Percentiles rank a stretch among this genome's conserved stretches.
These are phyloP conservation scores for Vicia sativa DNA, from an alignment of 306 rosid genomes.

Conservation along the genomic window DNA sequence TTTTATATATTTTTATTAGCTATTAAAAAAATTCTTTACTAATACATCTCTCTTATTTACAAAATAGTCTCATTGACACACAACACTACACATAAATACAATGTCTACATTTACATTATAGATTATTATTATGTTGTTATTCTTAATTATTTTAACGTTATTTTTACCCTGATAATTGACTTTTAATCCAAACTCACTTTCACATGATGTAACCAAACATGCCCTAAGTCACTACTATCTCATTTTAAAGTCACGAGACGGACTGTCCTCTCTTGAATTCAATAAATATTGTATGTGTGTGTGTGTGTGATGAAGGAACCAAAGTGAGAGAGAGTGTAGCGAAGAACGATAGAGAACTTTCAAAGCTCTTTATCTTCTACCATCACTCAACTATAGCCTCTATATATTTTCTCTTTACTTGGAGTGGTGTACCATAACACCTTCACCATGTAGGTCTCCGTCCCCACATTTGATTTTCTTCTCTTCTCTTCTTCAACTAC, in stretches of 20 bases:
- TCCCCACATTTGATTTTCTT: conserved; percentile 33
- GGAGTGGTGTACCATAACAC: conserved; percentile 42
- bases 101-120: too few species aligned
- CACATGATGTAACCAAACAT: not conserved
- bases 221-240: not conserved
- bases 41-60: too few species aligned
- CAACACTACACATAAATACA: too few species aligned
- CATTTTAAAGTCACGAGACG: conserved; percentile 83
- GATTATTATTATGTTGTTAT: too few species aligned
- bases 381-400: conserved; percentile 74
- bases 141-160: too few species aligned
- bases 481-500: not conserved
- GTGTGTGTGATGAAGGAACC: not conserved
- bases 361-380: conserved; percentile 89
- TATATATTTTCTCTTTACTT: conserved; percentile 54
- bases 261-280: conserved; percentile 48
- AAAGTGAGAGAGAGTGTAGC: conserved; percentile 53
- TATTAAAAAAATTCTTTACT: too few species aligned
- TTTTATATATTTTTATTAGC: too few species aligned
- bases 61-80: too few species aligned
- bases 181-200: too few species aligned
- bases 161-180: too few species aligned
- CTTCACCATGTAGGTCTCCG: conserved; percentile 59
- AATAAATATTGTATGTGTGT: conserved; percentile 38
- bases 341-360: conserved; percentile 97